Evolutionary conservation across 306 rosid genomes (phyloP).

Genomic region (Amphicarpaea edgeworthii): DNA sequence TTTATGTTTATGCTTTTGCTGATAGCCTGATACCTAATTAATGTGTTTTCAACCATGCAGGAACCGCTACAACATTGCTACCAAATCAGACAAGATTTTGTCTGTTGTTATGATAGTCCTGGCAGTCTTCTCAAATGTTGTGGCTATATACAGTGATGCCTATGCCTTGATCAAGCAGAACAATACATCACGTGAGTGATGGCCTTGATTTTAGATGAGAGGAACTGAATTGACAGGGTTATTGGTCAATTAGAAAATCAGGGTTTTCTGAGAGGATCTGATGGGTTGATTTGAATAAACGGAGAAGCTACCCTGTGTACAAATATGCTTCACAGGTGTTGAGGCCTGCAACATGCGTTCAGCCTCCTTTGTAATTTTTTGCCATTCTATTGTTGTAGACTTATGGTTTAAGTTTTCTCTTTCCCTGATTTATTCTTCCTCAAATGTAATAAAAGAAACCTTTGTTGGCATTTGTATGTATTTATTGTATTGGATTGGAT

Average conservation of each 20-base stretch:
- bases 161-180: slow-evolving; percentile 78
- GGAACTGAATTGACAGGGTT: slow-evolving; percentile 38
- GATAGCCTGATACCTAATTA: not conserved
- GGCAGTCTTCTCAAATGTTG: slow-evolving; percentile 77
- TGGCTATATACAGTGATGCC: slow-evolving; percentile 90
- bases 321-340: slow-evolving; percentile 51
- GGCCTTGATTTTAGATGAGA: slow-evolving; percentile 37
- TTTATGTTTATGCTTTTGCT: slow-evolving; percentile 27
- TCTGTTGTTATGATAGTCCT: slow-evolving; percentile 68
- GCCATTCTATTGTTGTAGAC: slow-evolving; percentile 29
- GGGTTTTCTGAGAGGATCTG: slow-evolving; percentile 57
- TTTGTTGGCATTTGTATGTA: slow-evolving; percentile 37
- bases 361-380: slow-evolving; percentile 46
- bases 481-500: slow-evolving; percentile 27
- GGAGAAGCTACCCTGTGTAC: slow-evolving; percentile 51
- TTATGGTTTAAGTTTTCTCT: slow-evolving; percentile 32
- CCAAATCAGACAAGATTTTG: slow-evolving; percentile 74
- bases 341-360: slow-evolving; percentile 48
- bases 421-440: slow-evolving; percentile 41
- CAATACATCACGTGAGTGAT: slow-evolving; percentile 53
- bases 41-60: slow-evolving; percentile 49
- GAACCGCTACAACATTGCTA: slow-evolving; percentile 76
- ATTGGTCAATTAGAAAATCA: slow-evolving; percentile 44
- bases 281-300: slow-evolving; percentile 51
- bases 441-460: slow-evolving; percentile 44